Evolutionary conservation across 805 yeast species (phyloP), one percentile per base, ranked within the genome.

Genomic region (Starmera pachycereana): DNA sequence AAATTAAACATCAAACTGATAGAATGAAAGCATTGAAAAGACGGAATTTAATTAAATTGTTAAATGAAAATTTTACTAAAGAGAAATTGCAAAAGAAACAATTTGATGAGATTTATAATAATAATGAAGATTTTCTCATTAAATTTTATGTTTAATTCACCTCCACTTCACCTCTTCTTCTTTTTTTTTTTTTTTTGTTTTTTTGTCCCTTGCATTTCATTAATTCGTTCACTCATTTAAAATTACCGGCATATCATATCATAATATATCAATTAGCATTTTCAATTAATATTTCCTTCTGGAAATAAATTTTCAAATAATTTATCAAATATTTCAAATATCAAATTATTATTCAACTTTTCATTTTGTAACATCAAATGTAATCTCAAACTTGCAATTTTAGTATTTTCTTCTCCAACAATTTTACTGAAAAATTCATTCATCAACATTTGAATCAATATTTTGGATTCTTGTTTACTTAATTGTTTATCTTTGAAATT

Each of bases 291-390:
- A 10, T 13, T 40, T 13, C 44, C 19, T 29, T 53, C 59, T 1
- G 53, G 52, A 35, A 56, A 57, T 4, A 57, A 22, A 30, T 69
- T 78, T 14, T 58, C 65, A 2, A 82, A 32, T 0, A 78, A 33
- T 36, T 71, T 69, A 43, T 88, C 95, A 13, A 83, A 46, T 0
- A 84, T 33, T 36, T 72, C 70, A 40, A 75, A 69, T 0, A 81
- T 51, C 40, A 89, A 56, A 50, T 82, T 85, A 18, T 74, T 68
- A 54, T 83, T 83, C 43, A 89, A 60, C 22, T 69, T 66, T 42
- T 78, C 83, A 50, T 85, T 84, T 54, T 89, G 97, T 6, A 84
- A 45, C 75, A 82, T 70, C 10, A 69, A 71, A 56, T 82, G 81
- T 1, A 84, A 38, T 35, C 73, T 65, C 4, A 61, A 58, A 8